Percentiles rank a stretch among this genome's conserved stretches.
Evolutionary conservation across 1,139 yeast species (phyloP).

Genomic region (Eremothecium gossypii): DNA sequence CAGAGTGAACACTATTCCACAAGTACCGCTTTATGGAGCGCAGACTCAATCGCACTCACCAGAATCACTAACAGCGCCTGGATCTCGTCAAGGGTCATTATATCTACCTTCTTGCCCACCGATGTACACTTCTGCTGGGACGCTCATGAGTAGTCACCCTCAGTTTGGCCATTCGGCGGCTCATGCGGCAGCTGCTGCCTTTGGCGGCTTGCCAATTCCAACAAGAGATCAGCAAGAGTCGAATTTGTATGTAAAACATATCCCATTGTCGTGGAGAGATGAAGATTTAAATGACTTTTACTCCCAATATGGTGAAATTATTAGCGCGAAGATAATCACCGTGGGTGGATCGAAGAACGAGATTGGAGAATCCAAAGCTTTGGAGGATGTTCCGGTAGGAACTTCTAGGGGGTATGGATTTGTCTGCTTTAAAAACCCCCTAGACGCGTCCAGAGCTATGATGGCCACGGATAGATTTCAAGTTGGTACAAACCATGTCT

Average conservation of each 20-base stretch:
- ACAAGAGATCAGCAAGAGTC: slow-evolving; percentile 29
- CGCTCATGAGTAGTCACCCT: neutral
- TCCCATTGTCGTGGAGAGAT: slow-evolving; percentile 29
- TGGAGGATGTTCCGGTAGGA: slow-evolving; percentile 19
- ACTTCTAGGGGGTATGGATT: slow-evolving; percentile 42
- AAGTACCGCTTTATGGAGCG: neutral
- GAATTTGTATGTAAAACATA: slow-evolving; percentile 28
- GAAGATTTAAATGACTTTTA: slow-evolving; percentile 23
- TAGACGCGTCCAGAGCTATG: slow-evolving; percentile 41
- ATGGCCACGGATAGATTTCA: slow-evolving; percentile 34
- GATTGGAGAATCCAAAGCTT: slow-evolving; percentile 5
- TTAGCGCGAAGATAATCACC: slow-evolving; percentile 41
- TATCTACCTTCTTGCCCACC: slow-evolving; percentile 1
- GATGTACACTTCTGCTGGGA: slow-evolving; percentile 1
- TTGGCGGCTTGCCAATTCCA: slow-evolving; percentile 23
- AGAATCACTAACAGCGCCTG: slow-evolving; percentile 2
- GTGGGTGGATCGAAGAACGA: slow-evolving; percentile 30
- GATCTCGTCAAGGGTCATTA: slow-evolving; percentile 3
- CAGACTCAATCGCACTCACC: neutral
- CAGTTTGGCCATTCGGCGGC: slow-evolving; percentile 2
- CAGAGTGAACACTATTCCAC: neutral
- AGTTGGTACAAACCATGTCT: slow-evolving; percentile 16
- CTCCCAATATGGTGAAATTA: slow-evolving; percentile 36
- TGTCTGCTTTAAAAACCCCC: slow-evolving; percentile 39
- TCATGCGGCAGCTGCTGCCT: slow-evolving; percentile 3